Evolutionary conservation across 371 early-diverging fungal genomes (phyloP), one percentile per base, ranked within the genome.

Genomic region (Mortierella sp.): DNA sequence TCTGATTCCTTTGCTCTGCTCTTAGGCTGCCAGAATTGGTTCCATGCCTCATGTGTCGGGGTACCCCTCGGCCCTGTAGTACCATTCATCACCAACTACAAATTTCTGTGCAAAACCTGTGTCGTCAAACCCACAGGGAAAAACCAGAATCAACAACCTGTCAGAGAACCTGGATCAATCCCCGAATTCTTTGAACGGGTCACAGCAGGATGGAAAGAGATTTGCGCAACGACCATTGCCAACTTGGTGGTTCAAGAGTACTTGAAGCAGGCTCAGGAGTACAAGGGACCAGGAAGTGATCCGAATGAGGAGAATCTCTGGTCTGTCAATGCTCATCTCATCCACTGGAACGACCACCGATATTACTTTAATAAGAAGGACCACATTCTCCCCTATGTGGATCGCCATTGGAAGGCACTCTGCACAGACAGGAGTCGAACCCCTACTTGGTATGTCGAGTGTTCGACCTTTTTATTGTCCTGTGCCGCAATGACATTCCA

Each of bases 131-230:
- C 66, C 19, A 70, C 65, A 26, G 65, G 68, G 25, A 73, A 60
- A 55, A 74, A 59, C 55, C 77, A 68, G 12, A 57, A 67, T 46
- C 19, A 72, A 67, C 56, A 71, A 74, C 25, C 68, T 56, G n/a
- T 57, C 26, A 73, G 67, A 55, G 71, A 64, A 23, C 75, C 68
- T 52, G 66, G 64, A 52, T 47, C 48, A 26, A 60, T 70, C 2
- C 68, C 75, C n/a, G 89, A 89, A 57, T 75, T 70, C 25, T 90
- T 85, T 72, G 87, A 91, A 75, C 85, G 90, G 25, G 88, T 87
- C 4, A 85, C 88, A 16, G 91, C 90, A 9, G 88, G 89, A 25
- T 92, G 92, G 92, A 91, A 92, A 70, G 91, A 91, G 65, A 89
- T 90, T 7, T 87, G 88, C 29, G 86, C 88, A 11, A 88, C 90